These are phyloP conservation scores for Krasilnikovozyma curviuscula DNA, from an alignment of 768 basidiomycete genomes.

Conservation along the genomic window DNA sequence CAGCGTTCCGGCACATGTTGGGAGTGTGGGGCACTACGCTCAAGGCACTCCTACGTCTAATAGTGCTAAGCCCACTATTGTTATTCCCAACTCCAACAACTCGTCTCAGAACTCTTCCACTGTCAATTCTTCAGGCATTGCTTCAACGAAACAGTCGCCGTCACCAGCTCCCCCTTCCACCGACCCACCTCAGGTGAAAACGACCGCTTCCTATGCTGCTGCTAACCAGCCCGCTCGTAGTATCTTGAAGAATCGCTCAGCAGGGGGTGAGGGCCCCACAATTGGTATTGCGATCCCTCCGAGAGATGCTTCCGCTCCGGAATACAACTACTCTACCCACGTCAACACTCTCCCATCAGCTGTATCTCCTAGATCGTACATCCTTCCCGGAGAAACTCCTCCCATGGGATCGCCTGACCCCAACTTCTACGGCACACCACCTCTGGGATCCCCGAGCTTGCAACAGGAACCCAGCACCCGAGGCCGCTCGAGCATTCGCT, in stretches of 20 bases:
- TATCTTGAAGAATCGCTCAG: conserved; percentile 25
- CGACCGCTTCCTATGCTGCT: conserved; percentile 6
- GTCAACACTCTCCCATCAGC: conserved; percentile 17
- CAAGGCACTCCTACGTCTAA: background rate
- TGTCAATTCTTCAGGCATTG: background rate
- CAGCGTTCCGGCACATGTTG: conserved; percentile 23
- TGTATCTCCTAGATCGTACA: conserved; percentile 10
- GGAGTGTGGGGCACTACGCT: conserved; percentile 16
- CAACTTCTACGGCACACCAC: conserved; percentile 10
- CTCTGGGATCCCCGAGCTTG: background rate
- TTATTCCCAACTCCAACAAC: background rate
- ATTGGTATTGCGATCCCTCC: too few relatives aligned
- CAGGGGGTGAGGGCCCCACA: conserved; percentile 10
- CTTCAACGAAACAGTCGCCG: background rate
- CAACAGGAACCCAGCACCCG: too few relatives aligned
- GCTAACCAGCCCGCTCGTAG: conserved; percentile 17
- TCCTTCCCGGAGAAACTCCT: conserved; percentile 10
- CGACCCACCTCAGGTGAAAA: background rate
- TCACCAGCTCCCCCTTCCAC: background rate
- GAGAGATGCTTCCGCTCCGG: conserved; percentile 2
- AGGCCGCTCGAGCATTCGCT: too few relatives aligned
- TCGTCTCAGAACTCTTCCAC: conserved; percentile 11
- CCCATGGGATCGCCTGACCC: conserved; percentile 14
- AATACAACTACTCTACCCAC: conserved; percentile 13
- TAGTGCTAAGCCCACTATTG: background rate